phyloP scores from a whole-genome alignment of 1,284 basidiomycete species.

The Xerocomus minutiporus region DNA sequence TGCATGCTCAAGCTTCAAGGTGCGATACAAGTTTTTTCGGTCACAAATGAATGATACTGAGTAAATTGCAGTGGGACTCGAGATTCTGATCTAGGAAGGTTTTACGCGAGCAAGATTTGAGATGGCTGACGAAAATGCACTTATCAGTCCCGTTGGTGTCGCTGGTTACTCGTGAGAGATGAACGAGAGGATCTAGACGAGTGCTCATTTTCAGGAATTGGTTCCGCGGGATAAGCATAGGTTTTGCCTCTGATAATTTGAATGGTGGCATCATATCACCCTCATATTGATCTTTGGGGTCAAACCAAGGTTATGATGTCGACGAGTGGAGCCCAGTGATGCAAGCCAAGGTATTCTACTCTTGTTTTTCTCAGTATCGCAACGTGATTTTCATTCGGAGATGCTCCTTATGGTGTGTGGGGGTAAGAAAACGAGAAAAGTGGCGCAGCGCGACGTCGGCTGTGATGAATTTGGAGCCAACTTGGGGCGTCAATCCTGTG shows the following conservation, averaged over 20 bases:
- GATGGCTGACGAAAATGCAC: neutral
- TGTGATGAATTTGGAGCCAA: neutral
- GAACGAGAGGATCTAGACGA: neutral
- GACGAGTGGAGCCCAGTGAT: neutral
- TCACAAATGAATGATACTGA: no score
- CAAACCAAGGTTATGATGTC: neutral
- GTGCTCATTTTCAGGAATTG: neutral
- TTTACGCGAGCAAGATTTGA: neutral
- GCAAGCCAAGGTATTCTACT: neutral
- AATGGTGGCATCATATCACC: neutral
- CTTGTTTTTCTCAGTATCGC: neutral
- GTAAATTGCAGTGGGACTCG: neutral
- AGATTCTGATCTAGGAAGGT: neutral
- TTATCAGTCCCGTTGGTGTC: neutral
- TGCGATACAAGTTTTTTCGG: no score
- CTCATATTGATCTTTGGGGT: neutral
- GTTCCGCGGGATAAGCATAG: neutral
- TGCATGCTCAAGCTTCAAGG: no score
- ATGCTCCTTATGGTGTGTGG: neutral
- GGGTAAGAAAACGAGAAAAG: neutral
- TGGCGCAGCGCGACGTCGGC: neutral
- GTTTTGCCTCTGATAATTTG: neutral
- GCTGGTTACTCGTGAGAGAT: neutral
- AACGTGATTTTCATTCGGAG: neutral
- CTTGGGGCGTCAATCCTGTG: slow-evolving; percentile 14